phyloP scores from a whole-genome alignment of 2,329 filamentous ascomycete species.

The Fusarium coffeatum region DNA sequence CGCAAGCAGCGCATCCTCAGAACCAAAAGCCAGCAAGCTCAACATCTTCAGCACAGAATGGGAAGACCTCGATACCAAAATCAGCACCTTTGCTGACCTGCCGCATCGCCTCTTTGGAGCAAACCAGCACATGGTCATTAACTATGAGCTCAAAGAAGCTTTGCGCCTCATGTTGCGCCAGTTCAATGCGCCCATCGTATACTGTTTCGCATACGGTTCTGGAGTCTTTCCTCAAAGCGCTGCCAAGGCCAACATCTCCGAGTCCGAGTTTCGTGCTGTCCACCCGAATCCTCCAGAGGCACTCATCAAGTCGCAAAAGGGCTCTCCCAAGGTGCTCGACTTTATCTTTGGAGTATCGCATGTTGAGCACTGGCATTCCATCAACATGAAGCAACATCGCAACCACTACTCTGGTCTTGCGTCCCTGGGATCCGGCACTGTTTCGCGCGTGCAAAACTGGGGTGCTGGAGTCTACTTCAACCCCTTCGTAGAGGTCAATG shows the following conservation, averaged over 20 bases:
- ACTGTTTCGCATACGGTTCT: constrained; percentile 97
- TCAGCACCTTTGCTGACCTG: constrained; percentile 59
- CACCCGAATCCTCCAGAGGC: constrained; percentile 86
- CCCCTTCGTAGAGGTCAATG: constrained; percentile 92
- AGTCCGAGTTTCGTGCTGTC: constrained; percentile 69
- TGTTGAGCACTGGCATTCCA: constrained; percentile 94
- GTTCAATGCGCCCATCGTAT: constrained; percentile 92
- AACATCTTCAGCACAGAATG: constrained; percentile 56
- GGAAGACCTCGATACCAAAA: constrained; percentile 58
- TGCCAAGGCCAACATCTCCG: constrained; percentile 64
- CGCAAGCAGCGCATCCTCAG: constrained; percentile 31
- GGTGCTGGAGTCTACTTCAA: constrained; percentile 99
- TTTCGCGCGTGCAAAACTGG: constrained; percentile 89
- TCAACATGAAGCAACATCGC: constrained; percentile 89
- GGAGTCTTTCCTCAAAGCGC: constrained; percentile 89
- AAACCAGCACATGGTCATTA: constrained; percentile 96
- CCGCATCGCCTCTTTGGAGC: constrained; percentile 77
- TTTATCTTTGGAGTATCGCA: constrained; percentile 97
- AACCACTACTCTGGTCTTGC: constrained; percentile 92
- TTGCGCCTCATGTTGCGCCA: constrained; percentile 89
- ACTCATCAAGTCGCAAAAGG: constrained; percentile 85
- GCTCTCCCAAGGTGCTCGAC: constrained; percentile 95
- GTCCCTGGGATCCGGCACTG: constrained; percentile 83
- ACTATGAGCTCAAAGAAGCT: constrained; percentile 93
- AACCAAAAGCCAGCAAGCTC: constrained; percentile 47